phyloP scores from a whole-genome alignment of 495 filamentous ascomycete species.

The Gamarada debralockiae region DNA sequence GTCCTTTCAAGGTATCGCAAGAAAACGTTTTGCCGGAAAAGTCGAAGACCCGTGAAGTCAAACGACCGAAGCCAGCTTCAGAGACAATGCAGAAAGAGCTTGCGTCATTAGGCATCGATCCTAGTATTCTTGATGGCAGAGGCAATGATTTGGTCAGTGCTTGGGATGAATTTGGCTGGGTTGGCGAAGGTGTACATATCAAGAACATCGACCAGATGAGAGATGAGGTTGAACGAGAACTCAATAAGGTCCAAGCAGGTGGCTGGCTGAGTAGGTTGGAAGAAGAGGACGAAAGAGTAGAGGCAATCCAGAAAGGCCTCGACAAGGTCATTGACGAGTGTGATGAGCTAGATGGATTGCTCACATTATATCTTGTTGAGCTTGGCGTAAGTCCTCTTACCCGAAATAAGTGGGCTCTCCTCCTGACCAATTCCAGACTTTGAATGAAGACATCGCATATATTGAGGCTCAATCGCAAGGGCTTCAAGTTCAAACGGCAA shows the following conservation, averaged over 20 bases:
- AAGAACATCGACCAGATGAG: constrained; percentile 80
- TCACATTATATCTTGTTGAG: constrained; percentile 93
- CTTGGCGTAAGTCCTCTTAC: constrained; percentile 63
- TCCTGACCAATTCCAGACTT: constrained; percentile 60
- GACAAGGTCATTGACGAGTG: constrained; percentile 89
- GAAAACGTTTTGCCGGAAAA: constrained; percentile 32
- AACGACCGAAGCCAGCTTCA: constrained; percentile 56
- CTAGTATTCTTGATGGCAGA: constrained; percentile 60
- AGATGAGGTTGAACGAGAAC: constrained; percentile 77
- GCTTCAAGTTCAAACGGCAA: constrained; percentile 92
- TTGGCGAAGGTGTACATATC: constrained; percentile 63
- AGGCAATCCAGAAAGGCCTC: constrained; percentile 75
- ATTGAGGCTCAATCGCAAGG: constrained; percentile 97
- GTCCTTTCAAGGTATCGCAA: constrained; percentile 27
- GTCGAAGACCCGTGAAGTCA: constrained; percentile 25
- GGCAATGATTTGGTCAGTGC: constrained; percentile 66
- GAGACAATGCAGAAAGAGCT: constrained; percentile 78
- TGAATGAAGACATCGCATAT: constrained; percentile 92
- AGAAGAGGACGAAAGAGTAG: constrained; percentile 84
- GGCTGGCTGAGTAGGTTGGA: constrained; percentile 88
- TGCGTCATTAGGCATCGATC: constrained; percentile 69
- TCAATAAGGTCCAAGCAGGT: constrained; percentile 85
- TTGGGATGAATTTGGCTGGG: constrained; percentile 88
- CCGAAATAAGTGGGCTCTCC: not conserved
- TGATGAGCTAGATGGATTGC: constrained; percentile 87